phyloP scores from a whole-genome alignment of 306 rosid species.

The Inga oerstediana region DNA sequence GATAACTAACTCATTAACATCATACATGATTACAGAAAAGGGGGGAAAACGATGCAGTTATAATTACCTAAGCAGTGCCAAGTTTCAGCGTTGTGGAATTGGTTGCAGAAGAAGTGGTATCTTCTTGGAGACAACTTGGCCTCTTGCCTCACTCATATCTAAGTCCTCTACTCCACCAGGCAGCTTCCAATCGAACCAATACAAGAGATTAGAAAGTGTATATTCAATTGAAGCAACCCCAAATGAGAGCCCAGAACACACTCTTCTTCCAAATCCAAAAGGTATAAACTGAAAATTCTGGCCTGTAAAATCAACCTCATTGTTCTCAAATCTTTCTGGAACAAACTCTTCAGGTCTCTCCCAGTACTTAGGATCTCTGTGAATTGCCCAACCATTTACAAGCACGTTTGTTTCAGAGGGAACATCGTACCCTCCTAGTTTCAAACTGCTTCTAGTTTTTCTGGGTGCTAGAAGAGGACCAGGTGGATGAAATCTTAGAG shows the following conservation, averaged over 20 bases:
- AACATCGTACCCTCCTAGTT: neutral
- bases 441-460: neutral
- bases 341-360: neutral
- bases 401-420: neutral
- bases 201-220: neutral
- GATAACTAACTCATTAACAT: no score
- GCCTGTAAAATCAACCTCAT: neutral
- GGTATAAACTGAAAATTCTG: neutral
- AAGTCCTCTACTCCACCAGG: neutral
- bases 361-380: neutral
- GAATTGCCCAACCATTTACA: neutral
- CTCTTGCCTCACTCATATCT: neutral
- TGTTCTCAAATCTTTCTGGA: neutral
- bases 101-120: neutral
- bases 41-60: neutral
- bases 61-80: neutral
- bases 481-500: neutral
- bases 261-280: neutral
- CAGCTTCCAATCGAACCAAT: neutral
- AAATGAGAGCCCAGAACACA: neutral
- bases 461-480: neutral
- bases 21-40: neutral
- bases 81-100: neutral
- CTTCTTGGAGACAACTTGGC: neutral
- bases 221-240: neutral